phyloP scores from a whole-genome alignment of 768 basidiomycete genomes.

The Filobasidium floriforme region DNA sequence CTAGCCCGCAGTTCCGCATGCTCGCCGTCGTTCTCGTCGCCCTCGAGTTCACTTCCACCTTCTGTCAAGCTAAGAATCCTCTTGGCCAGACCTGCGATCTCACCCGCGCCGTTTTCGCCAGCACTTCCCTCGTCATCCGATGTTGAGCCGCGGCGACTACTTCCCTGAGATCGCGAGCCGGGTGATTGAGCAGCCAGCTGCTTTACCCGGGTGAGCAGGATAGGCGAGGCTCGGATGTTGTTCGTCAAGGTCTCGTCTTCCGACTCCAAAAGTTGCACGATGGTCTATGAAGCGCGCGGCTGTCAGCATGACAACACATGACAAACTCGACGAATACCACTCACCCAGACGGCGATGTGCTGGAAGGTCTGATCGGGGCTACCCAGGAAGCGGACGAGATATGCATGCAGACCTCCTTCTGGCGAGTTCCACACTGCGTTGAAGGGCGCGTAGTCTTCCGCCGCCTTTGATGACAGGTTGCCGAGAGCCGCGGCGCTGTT shows the following conservation, averaged over 20 bases:
- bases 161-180: constrained; percentile 58
- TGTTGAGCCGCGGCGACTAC: constrained; percentile 52
- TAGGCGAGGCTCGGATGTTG: constrained; percentile 75
- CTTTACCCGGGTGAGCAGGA: constrained; percentile 78
- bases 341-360: constrained; percentile 91
- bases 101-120: constrained; percentile 64
- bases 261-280: constrained; percentile 95
- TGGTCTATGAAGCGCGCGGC: constrained; percentile 50
- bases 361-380: constrained; percentile 96
- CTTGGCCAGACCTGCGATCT: constrained; percentile 76
- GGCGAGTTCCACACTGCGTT: constrained; percentile 98
- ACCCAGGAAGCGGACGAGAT: constrained; percentile 85
- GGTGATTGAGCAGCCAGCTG: constrained; percentile 60
- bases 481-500: constrained; percentile 97
- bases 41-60: constrained; percentile 32
- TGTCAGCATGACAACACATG: not conserved
- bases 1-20: constrained; percentile 34
- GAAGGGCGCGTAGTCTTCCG: constrained; percentile 84
- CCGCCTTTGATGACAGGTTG: constrained; percentile 82
- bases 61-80: constrained; percentile 84
- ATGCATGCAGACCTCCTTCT: constrained; percentile 91
- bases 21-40: constrained; percentile 14
- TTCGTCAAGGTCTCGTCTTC: constrained; percentile 82
- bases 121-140: constrained; percentile 54
- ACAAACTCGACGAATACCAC: constrained; percentile 15